Evolutionary conservation across 305 asterid species (phyloP).

Genomic region (Fraxinus albicans): DNA sequence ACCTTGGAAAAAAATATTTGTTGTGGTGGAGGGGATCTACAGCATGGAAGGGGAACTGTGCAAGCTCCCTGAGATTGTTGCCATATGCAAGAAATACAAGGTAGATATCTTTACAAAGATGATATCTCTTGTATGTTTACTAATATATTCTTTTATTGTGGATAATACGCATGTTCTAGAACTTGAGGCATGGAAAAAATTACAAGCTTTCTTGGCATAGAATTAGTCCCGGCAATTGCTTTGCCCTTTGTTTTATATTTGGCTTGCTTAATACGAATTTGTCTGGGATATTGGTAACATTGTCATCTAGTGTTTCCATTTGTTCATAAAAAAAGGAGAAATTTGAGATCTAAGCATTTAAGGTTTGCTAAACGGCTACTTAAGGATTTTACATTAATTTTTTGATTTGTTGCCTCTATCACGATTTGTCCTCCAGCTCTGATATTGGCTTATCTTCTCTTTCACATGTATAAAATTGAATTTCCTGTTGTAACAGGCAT

Average conservation of each 20-base stretch:
- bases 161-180: not conserved
- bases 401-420: not conserved
- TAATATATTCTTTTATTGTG: constrained; percentile 4
- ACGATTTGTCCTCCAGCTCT: constrained; percentile 4
- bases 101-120: constrained; percentile 34
- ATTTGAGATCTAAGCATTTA: not conserved
- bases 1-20: constrained; percentile 97
- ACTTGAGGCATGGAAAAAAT: not conserved
- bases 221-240: constrained; percentile 10
- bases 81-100: constrained; percentile 97
- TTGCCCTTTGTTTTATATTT: constrained; percentile 1
- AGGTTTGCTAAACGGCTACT: constrained; percentile 12
- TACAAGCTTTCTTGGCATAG: constrained; percentile 5
- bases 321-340: not conserved
- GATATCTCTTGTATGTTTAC: constrained; percentile 15
- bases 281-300: constrained; percentile 1
- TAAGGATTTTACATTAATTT: not conserved
- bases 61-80: constrained; percentile 92
- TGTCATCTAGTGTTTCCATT: not conserved
- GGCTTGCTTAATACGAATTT: not conserved
- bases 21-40: constrained; percentile 98
- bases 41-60: constrained; percentile 99
- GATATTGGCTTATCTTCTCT: constrained; percentile 3
- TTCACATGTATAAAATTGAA: constrained; percentile 1
- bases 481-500: constrained; percentile 51